Evolutionary conservation across 352 stramenopile genomes (phyloP).

Genomic region (Pythium sp.): DNA sequence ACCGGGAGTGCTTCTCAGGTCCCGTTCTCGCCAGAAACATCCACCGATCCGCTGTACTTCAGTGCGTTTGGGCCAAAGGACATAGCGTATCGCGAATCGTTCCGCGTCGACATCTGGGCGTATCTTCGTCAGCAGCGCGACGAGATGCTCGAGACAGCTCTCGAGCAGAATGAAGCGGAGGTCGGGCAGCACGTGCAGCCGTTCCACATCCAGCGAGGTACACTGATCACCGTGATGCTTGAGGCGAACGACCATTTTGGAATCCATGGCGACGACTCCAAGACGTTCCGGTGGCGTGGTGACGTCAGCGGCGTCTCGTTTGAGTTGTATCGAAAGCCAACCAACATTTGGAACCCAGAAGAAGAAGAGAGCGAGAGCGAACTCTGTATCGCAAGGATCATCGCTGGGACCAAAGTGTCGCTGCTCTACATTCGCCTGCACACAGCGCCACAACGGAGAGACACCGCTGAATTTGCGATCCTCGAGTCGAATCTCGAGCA

Average conservation of each 20-base stretch:
- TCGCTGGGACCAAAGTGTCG: constrained; percentile 58
- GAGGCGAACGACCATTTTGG: constrained; percentile 36
- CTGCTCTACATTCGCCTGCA: constrained; percentile 60
- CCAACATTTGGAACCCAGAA: constrained; percentile 8
- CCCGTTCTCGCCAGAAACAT: constrained; percentile 17
- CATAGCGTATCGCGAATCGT: constrained; percentile 37
- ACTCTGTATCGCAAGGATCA: constrained; percentile 49
- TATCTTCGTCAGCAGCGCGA: constrained; percentile 61
- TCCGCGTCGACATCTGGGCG: constrained; percentile 69
- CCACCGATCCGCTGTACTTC: constrained; percentile 45
- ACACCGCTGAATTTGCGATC: constrained; percentile 21
- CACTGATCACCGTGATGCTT: constrained; percentile 62
- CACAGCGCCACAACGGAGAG: constrained; percentile 8
- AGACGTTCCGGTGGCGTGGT: constrained; percentile 64
- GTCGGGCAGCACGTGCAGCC: constrained; percentile 45
- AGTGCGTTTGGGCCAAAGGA: constrained; percentile 55
- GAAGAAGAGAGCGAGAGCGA: constrained; percentile 28
- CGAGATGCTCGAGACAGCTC: constrained; percentile 58
- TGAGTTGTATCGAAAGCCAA: constrained; percentile 38
- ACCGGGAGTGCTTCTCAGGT: background rate
- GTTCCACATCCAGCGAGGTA: constrained; percentile 49
- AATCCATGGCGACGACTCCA: constrained; percentile 46
- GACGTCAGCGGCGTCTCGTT: constrained; percentile 63
- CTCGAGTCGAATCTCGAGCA: constrained; percentile 49
- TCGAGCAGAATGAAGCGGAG: constrained; percentile 51